These are phyloP conservation scores for Aspergillus quadrilineatus DNA, from an alignment of 2,329 filamentous ascomycete genomes.

Conservation along the genomic window DNA sequence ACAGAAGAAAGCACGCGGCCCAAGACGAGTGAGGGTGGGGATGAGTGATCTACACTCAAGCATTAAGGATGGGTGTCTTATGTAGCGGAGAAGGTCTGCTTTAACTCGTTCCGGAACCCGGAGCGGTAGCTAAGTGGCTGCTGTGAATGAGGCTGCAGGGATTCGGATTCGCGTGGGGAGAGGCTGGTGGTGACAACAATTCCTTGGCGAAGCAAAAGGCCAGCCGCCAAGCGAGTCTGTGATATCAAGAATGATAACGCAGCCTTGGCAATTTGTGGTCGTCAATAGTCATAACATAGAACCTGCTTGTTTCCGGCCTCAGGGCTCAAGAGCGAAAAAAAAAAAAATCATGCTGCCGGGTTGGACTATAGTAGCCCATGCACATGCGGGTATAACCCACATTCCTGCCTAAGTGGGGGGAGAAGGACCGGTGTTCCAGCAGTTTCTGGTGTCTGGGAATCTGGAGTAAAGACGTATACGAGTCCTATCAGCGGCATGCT, in stretches of 20 bases:
- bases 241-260: slow-evolving; percentile 3
- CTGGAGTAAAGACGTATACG: background rate
- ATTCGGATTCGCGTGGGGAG: slow-evolving; percentile 1
- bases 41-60: slow-evolving; percentile 50
- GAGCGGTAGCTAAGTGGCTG: background rate
- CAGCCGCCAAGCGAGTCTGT: background rate
- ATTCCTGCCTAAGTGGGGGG: slow-evolving; percentile 4
- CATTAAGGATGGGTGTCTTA: slow-evolving; percentile 51
- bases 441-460: background rate
- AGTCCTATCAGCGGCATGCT: background rate
- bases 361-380: background rate
- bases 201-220: slow-evolving; percentile 2
- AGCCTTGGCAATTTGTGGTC: slow-evolving; percentile 4
- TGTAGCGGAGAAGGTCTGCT: slow-evolving; percentile 33
- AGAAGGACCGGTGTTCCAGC: background rate
- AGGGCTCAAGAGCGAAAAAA: background rate
- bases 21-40: slow-evolving; percentile 39
- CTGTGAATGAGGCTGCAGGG: slow-evolving; percentile 1
- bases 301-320: background rate
- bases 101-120: slow-evolving; percentile 7
- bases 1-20: slow-evolving; percentile 15
- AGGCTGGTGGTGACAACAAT: slow-evolving; percentile 2
- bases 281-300: background rate
- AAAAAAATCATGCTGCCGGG: background rate
- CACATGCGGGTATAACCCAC: background rate